Evolutionary conservation across 805 yeast genomes (phyloP), one percentile per base, ranked within the genome.

Genomic region (Wickerhamomyces bisporus): DNA sequence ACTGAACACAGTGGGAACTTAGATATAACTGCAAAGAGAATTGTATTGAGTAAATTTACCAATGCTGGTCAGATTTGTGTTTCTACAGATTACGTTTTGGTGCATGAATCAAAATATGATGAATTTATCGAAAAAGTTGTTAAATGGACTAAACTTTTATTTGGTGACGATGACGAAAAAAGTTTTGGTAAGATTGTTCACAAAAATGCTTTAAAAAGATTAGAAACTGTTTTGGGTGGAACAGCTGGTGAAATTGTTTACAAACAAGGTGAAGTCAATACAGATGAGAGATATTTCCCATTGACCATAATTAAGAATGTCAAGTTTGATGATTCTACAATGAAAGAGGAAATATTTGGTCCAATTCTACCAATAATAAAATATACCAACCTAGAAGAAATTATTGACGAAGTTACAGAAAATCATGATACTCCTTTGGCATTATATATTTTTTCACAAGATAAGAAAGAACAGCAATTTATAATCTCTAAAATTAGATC

Each of bases 61-160:
- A 91, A 87, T 56, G 75, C 84, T 14, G 98, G 98, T 14, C 98
- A 89, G 64, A 79, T 93, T 3, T 89, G 97, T 65, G 84, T 86
- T 28, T 85, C 95, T 9, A 83, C 89, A 8, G 98, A 91, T 62
- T 89, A 87, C 53, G 63, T 83, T 5, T 52, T 86, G 32, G 82
- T 79, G n/a, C 86, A 82, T 41, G 75, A 70, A 39, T 58, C 68
- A 3, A 60, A 79, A 17, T 76, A 79, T 51, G 73, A 65, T 20
- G 63, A 73, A 45, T 73, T 85, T 35, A 60, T 77, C 7, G 48
- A 49, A 1, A 65, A 61, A 6, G 53, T 75, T 39, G 50, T 68
- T 38, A 49, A 68, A 69, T 16, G 50, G 72, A 23, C 58, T 61
- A 25, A 60, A 63, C 20, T 69, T 66, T 62, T 77, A 32, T 86